phyloP scores from a whole-genome alignment of 306 rosid genomes.

The Quillaja saponaria region DNA sequence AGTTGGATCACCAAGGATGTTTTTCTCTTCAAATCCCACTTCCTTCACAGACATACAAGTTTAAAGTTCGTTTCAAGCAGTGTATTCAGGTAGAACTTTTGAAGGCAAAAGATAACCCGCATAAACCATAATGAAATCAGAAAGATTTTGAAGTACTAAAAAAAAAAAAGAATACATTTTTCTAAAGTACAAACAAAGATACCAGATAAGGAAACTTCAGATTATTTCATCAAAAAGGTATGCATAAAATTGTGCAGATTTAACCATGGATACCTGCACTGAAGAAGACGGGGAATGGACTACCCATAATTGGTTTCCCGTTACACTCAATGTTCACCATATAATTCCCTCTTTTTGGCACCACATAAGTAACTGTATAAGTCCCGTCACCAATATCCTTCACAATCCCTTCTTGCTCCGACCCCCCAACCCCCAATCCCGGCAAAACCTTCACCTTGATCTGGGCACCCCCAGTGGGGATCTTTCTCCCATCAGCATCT shows the following conservation, averaged over 20 bases:
- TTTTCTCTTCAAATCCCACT: too few relatives aligned
- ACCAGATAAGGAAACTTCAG: background rate
- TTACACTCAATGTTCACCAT: slow-evolving; percentile 90
- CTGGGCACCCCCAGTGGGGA: slow-evolving; percentile 66
- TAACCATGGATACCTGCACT: slow-evolving; percentile 74
- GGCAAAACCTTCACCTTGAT: slow-evolving; percentile 80
- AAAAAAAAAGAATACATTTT: too few relatives aligned
- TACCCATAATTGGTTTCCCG: slow-evolving; percentile 93
- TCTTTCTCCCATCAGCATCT: slow-evolving; percentile 86
- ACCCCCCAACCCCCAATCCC: slow-evolving; percentile 91
- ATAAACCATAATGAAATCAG: too few relatives aligned
- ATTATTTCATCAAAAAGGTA: slow-evolving; percentile 1
- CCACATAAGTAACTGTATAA: slow-evolving; percentile 85
- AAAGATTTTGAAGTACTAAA: too few relatives aligned
- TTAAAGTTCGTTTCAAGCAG: too few relatives aligned
- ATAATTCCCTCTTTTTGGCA: slow-evolving; percentile 94
- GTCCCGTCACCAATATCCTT: slow-evolving; percentile 96
- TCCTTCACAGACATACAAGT: too few relatives aligned
- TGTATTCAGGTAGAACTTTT: too few relatives aligned
- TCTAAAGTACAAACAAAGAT: slow-evolving; percentile 8
- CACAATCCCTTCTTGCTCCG: slow-evolving; percentile 92
- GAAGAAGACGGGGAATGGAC: slow-evolving; percentile 97
- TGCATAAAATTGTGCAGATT: background rate
- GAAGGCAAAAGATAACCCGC: too few relatives aligned
- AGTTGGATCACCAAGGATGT: too few relatives aligned